Evolutionary conservation across 768 basidiomycete genomes (phyloP).

Genomic region (Dacryopinax spathularia): DNA sequence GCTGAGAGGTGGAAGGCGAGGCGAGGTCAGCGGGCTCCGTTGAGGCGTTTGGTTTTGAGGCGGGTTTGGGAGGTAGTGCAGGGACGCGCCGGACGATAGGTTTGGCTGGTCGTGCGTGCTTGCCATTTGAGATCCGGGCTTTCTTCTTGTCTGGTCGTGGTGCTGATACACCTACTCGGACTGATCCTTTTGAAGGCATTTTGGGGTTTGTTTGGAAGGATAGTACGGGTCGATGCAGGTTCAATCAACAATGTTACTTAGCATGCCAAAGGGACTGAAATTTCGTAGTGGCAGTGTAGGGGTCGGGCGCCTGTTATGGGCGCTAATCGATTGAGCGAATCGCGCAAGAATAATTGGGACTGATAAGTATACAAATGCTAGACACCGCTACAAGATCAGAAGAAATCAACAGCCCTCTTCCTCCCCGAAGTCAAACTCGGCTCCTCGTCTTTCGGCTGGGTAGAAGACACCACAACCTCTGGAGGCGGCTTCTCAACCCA

Average conservation of each 20-base stretch:
- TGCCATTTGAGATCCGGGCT: neutral
- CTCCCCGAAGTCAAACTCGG: slow-evolving; percentile 37
- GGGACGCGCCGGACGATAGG: neutral
- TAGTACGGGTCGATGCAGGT: neutral
- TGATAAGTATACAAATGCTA: neutral
- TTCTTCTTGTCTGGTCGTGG: neutral
- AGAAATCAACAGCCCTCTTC: slow-evolving; percentile 62
- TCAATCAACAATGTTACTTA: too few relatives aligned
- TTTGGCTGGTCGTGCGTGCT: neutral
- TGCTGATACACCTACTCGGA: neutral
- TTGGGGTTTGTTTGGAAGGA: neutral
- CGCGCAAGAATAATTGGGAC: neutral
- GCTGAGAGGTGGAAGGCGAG: neutral
- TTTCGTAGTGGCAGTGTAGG: neutral
- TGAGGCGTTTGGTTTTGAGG: neutral
- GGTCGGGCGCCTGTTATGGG: neutral
- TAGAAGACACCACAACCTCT: slow-evolving; percentile 33
- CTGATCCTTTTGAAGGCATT: neutral
- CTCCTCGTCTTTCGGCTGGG: slow-evolving; percentile 9
- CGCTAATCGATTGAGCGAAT: neutral
- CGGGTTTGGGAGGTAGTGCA: neutral
- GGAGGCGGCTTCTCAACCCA: slow-evolving; percentile 56
- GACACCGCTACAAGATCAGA: slow-evolving; percentile 29
- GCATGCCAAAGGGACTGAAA: too few relatives aligned
- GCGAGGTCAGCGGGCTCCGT: neutral